These are phyloP conservation scores for Coemansia sp. DNA, from an alignment of 192 early-diverging fungal species.

Conservation along the genomic window DNA sequence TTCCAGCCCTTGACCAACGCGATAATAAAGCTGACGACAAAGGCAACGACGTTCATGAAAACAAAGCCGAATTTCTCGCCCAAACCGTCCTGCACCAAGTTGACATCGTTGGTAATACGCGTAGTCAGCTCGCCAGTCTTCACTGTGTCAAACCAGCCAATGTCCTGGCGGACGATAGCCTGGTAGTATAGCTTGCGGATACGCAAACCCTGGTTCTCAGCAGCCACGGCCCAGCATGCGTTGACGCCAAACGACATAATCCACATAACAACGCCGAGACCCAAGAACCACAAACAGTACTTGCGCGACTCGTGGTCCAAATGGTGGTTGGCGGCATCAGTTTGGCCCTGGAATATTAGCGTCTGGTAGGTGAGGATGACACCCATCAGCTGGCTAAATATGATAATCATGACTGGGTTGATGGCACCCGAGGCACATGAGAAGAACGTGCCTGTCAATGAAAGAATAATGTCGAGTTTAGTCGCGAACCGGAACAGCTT, in stretches of 20 bases:
- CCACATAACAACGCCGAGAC: conserved; percentile 46
- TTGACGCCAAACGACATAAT: conserved; percentile 37
- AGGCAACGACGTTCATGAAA: conserved; percentile 62
- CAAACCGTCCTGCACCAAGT: conserved; percentile 84
- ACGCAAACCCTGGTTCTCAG: conserved; percentile 68
- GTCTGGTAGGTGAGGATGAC: conserved; percentile 22
- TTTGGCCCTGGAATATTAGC: not conserved
- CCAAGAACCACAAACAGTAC: conserved; percentile 43
- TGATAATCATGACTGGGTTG: conserved; percentile 49
- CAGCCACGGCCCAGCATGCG: conserved; percentile 47
- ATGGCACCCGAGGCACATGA: conserved; percentile 47
- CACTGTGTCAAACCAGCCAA: conserved; percentile 81
- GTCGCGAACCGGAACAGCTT: conserved; percentile 72
- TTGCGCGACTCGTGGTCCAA: conserved; percentile 35
- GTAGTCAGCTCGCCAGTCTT: conserved; percentile 80
- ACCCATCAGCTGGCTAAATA: conserved; percentile 28
- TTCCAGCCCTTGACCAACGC: conserved; percentile 82
- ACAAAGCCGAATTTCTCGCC: conserved; percentile 78
- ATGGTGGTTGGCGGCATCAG: conserved; percentile 14
- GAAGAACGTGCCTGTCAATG: conserved; percentile 44
- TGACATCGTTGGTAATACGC: conserved; percentile 83
- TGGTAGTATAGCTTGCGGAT: conserved; percentile 78
- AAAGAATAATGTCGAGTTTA: conserved; percentile 57
- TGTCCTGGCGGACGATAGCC: conserved; percentile 85
- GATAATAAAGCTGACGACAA: conserved; percentile 72